Conservation (phyloP, 306 rosid species). For the Malus orientalis region DNA sequence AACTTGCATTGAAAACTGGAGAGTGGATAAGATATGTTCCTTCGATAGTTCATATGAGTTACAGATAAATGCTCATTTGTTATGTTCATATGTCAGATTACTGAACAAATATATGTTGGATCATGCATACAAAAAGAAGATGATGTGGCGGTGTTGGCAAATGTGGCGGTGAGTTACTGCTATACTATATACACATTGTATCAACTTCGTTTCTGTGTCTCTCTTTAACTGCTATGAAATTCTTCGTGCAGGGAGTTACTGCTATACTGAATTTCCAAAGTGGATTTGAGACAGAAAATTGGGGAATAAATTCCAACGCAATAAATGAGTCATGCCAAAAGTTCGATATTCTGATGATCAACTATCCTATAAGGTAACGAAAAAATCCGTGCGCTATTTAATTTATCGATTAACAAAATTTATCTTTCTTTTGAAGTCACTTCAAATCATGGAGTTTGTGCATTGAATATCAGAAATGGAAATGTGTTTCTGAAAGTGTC, state of each 20-base stretch:
- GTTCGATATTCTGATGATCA: conserved; percentile 72
- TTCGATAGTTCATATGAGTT: neutral
- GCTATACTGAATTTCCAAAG: conserved; percentile 88
- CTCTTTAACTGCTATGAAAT: conserved; percentile 21
- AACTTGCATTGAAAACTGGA: neutral
- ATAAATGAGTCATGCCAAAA: conserved; percentile 73
- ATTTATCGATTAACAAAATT: neutral
- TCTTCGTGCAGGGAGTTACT: conserved; percentile 69
- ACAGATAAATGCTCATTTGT: conserved; percentile 2
- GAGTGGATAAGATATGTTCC: neutral
- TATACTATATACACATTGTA: neutral
- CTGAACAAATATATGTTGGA: conserved; percentile 87
- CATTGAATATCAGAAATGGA: conserved; percentile 1
- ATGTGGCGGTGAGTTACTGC: conserved; percentile 37
- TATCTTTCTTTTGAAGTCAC: conserved; percentile 1
- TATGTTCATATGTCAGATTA: conserved; percentile 46
- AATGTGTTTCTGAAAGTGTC: conserved; percentile 1
- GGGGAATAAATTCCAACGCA: conserved; percentile 71
- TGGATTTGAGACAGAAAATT: conserved; percentile 84
- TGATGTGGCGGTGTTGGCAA: conserved; percentile 66
- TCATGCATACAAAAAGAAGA: conserved; percentile 84
- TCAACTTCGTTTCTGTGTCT: neutral
- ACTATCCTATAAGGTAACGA: conserved; percentile 75
- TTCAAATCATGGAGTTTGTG: conserved; percentile 2
- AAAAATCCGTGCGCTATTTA: conserved; percentile 1